A percentile compares a stretch with the other conserved stretches of the same genome.
These are phyloP conservation scores for Hypomontagnella monticulosa DNA, from an alignment of 495 filamentous ascomycete genomes.

Conservation along the genomic window DNA sequence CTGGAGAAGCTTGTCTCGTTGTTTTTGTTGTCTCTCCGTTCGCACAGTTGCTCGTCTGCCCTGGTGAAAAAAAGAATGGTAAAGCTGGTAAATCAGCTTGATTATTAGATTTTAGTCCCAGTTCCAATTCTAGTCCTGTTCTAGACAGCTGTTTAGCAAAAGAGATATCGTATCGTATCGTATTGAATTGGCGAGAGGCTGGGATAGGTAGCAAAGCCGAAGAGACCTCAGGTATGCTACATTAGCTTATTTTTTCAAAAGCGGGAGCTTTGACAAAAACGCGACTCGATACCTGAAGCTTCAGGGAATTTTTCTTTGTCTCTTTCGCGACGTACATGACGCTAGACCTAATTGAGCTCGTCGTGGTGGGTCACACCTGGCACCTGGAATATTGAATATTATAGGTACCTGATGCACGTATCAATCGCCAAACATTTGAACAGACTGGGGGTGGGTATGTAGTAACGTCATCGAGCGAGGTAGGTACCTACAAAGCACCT, in stretches of 20 bases:
- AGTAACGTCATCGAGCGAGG: no score
- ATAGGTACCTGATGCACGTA: no score
- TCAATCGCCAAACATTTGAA: no score
- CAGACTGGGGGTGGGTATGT: no score
- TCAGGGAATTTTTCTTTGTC: constrained; percentile 8
- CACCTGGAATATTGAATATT: no score
- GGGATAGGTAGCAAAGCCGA: constrained; percentile 10
- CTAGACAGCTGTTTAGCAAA: no score
- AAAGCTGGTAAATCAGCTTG: neutral
- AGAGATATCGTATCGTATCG: no score
- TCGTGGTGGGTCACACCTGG: neutral
- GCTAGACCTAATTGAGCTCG: constrained; percentile 17
- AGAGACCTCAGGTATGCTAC: neutral
- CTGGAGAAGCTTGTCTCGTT: constrained; percentile 1
- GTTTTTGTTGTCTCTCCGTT: no score
- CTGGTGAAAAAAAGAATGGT: constrained; percentile 4
- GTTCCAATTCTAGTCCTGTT: neutral
- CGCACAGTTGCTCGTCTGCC: neutral
- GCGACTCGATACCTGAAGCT: constrained; percentile 28
- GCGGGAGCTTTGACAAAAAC: constrained; percentile 18
- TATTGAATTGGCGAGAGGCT: constrained; percentile 2
- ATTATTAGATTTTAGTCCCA: neutral
- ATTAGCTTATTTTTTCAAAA: constrained; percentile 28
- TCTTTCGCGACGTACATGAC: constrained; percentile 22
- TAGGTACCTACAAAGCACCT: no score